Evolutionary conservation across 441 rosid genomes (phyloP).

Genomic region (Eruca vesicaria): DNA sequence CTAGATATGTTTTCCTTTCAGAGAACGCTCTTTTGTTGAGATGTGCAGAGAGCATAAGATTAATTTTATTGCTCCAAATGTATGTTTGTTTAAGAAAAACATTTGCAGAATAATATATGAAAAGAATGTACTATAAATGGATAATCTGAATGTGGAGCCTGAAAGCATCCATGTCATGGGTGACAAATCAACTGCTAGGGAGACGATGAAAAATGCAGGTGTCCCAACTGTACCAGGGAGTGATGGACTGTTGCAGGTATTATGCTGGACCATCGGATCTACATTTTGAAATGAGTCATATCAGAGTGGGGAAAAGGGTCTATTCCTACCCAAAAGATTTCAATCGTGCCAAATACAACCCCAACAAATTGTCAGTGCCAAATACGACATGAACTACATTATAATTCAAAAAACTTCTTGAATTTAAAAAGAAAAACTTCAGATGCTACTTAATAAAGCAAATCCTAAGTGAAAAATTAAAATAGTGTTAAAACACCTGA

Average conservation of each 20-base stretch:
- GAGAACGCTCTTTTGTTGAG: slow-evolving; percentile 93
- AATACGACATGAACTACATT: no score
- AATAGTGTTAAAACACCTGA: neutral
- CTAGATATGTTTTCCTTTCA: slow-evolving; percentile 97
- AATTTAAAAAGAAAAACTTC: neutral
- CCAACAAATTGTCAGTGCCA: no score
- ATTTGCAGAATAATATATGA: neutral
- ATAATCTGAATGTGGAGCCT: slow-evolving; percentile 51
- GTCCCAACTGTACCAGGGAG: slow-evolving; percentile 99
- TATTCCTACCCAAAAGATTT: no score
- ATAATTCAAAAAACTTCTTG: no score
- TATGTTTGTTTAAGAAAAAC: slow-evolving; percentile 33
- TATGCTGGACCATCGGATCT: slow-evolving; percentile 9
- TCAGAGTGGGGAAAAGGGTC: no score
- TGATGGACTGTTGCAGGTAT: slow-evolving; percentile 86
- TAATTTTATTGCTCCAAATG: slow-evolving; percentile 96
- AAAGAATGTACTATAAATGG: neutral
- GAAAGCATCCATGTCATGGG: slow-evolving; percentile 98
- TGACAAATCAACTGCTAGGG: slow-evolving; percentile 95
- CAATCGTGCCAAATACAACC: no score
- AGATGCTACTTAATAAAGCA: neutral
- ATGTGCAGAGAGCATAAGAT: slow-evolving; percentile 94
- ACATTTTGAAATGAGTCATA: slow-evolving; percentile 2
- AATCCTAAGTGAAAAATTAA: neutral
- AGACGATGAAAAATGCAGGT: slow-evolving; percentile 96